Conservation (phyloP, 192 early-diverging fungal genomes). For the Linnemannia elongata region DNA sequence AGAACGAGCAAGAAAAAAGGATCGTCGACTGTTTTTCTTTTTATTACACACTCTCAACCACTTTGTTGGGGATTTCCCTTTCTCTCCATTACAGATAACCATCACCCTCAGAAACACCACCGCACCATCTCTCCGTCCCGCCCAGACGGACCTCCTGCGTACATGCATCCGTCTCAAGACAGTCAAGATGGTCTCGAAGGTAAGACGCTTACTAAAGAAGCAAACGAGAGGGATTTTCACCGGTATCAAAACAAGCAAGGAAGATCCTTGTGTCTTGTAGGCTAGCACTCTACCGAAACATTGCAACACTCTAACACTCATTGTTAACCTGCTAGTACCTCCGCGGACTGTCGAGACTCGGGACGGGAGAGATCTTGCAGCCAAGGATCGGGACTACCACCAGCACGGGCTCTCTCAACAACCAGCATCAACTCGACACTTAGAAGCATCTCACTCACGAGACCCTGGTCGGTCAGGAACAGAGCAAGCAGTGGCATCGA, state of each 20-base stretch:
- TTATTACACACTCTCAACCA: background rate
- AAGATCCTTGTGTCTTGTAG: background rate
- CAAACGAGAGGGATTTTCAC: background rate
- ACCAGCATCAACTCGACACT: background rate
- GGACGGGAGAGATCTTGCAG: background rate
- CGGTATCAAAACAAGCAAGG: background rate
- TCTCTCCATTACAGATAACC: background rate
- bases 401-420: background rate
- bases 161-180: conserved; percentile 7
- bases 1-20: background rate
- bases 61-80: background rate
- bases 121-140: background rate
- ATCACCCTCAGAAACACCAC: background rate
- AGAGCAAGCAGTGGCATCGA: background rate
- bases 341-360: background rate
- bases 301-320: background rate
- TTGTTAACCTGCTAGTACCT: background rate
- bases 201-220: background rate
- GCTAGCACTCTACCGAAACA: background rate
- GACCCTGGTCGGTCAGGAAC: background rate
- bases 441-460: background rate
- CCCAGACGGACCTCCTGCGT: background rate
- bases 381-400: background rate
- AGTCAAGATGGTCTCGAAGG: background rate
- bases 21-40: background rate